Evolutionary conservation across 495 filamentous ascomycete genomes (phyloP), one percentile per base, ranked within the genome.

Genomic region (Beverwykella pulmonaria): DNA sequence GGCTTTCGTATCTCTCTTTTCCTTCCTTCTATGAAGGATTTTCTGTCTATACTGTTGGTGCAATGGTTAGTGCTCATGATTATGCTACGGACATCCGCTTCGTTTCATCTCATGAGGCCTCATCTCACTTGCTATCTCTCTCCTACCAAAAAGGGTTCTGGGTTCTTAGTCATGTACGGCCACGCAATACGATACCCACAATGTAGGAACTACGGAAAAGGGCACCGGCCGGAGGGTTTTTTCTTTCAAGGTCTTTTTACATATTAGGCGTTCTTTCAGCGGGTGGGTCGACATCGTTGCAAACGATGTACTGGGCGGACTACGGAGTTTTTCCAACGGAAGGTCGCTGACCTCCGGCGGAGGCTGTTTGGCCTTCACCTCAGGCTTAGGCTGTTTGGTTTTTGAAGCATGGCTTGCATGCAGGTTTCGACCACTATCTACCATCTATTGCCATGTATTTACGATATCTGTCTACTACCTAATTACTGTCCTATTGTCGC

Each of bases 191-290:
- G 58, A 61, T 61, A 61, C 59, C 59, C 59, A 62, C 54, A 44
- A 53, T 62, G 59, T 62, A 62, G 49, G 59, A 62, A 54, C 27
- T 62, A 62, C 47, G 59, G 49, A 62, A 62, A 54, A 53, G 47
- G 59, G 48, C 15, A 29, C 25, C 30, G 30, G 59, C 48, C 27
- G 8, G 59, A 23, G n/a, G 20, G 30, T 62, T 49, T 62, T 44
- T 8, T 14, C 2, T 32, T 39, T 44, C 39, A 9, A 32, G 29
- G 41, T 20, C 36, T 23, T 22, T 54, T 34, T 9, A 4, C 15
- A 54, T 29, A 10, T 29, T 25, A 54, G 17, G 52, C 23, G 23
- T 26, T 54, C 29, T 29, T 29, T 23, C 48, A 52, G 48, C 48
- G 48, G 48, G 23, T 26, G 20, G 23, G 49, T 20, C 5, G 20